Percentiles rank a stretch among this genome's conserved stretches.
These are phyloP conservation scores for Iodosphaeria phyllophila DNA, from an alignment of 2,329 filamentous ascomycete genomes.

Conservation along the genomic window DNA sequence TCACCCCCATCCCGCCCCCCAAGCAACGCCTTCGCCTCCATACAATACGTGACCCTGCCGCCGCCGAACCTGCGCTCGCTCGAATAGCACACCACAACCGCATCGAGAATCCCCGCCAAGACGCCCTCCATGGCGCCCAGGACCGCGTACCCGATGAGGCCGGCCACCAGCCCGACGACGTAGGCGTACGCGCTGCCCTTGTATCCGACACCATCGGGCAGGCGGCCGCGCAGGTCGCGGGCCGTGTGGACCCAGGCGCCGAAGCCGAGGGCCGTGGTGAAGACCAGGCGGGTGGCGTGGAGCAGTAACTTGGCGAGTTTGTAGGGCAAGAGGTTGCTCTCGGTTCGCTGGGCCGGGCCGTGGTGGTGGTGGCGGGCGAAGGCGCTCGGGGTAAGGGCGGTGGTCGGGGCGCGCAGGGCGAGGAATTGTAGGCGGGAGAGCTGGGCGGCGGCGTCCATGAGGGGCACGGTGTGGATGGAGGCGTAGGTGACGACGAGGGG, in stretches of 20 bases:
- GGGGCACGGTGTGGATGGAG: conserved; percentile 76
- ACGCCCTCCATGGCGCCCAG: conserved; percentile 83
- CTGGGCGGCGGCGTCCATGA: conserved; percentile 60
- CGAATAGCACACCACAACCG: conserved; percentile 81
- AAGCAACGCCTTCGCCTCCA: conserved; percentile 80
- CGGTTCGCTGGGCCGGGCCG: no score
- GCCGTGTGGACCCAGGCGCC: conserved; percentile 95
- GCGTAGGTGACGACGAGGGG: conserved; percentile 83
- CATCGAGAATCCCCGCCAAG: conserved; percentile 71
- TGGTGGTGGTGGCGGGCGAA: conserved; percentile 22
- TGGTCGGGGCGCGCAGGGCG: conserved; percentile 52
- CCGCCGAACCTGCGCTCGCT: conserved; percentile 60
- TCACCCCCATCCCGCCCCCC: conserved; percentile 32
- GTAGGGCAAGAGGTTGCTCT: conserved; percentile 57
- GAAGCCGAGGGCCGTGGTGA: conserved; percentile 78
- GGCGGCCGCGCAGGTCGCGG: conserved; percentile 48
- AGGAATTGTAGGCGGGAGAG: conserved; percentile 72
- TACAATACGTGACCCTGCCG: conserved; percentile 62
- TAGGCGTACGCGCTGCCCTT: conserved; percentile 87
- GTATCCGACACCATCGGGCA: conserved; percentile 31
- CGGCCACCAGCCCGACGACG: conserved; percentile 78
- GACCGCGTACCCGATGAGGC: conserved; percentile 87
- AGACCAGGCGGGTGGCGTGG: conserved; percentile 78
- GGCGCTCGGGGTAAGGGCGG: conserved; percentile 41
- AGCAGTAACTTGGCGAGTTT: conserved; percentile 80